A percentile compares a stretch with the other conserved stretches of the same genome.
These are phyloP conservation scores for Oryza meyeriana DNA, from an alignment of 176 grass and related monocot genomes.

Conservation along the genomic window DNA sequence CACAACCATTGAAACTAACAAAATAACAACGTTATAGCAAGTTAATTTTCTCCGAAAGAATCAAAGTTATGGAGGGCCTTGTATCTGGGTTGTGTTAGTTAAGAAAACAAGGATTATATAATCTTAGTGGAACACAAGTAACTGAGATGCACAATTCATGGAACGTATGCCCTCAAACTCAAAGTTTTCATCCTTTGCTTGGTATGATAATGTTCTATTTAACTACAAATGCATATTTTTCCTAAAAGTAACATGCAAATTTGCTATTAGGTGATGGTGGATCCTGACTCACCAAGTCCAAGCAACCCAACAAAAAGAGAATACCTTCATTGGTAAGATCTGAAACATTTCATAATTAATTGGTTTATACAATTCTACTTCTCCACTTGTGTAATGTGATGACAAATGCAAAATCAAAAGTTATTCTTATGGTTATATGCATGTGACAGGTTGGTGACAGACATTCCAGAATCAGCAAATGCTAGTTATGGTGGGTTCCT, in stretches of 20 bases:
- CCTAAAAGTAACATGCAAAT: constrained; percentile 37
- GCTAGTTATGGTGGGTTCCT: constrained; percentile 63
- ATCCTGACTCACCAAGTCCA: constrained; percentile 94
- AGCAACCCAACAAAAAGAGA: constrained; percentile 93
- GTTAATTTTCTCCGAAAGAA: not conserved
- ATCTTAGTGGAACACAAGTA: constrained; percentile 24
- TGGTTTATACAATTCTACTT: constrained; percentile 10
- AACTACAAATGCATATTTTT: constrained; percentile 16
- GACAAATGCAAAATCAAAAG: constrained; percentile 19
- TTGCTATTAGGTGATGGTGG: constrained; percentile 85
- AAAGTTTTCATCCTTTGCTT: constrained; percentile 1
- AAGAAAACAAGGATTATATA: not conserved
- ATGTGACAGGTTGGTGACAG: constrained; percentile 88
- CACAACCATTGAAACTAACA: not conserved
- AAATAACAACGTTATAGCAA: not conserved
- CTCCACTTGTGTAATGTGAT: constrained; percentile 19
- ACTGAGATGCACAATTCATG: constrained; percentile 5
- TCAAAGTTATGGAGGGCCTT: not conserved
- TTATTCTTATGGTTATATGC: constrained; percentile 31
- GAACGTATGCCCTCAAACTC: not conserved
- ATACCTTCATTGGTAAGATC: constrained; percentile 88
- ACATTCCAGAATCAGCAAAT: constrained; percentile 83
- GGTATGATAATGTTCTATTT: not conserved
- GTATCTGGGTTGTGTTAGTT: constrained; percentile 6
- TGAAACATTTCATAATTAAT: constrained; percentile 10